phyloP scores from a whole-genome alignment of 2,329 filamentous ascomycete genomes.

The Acrodontium crateriforme region DNA sequence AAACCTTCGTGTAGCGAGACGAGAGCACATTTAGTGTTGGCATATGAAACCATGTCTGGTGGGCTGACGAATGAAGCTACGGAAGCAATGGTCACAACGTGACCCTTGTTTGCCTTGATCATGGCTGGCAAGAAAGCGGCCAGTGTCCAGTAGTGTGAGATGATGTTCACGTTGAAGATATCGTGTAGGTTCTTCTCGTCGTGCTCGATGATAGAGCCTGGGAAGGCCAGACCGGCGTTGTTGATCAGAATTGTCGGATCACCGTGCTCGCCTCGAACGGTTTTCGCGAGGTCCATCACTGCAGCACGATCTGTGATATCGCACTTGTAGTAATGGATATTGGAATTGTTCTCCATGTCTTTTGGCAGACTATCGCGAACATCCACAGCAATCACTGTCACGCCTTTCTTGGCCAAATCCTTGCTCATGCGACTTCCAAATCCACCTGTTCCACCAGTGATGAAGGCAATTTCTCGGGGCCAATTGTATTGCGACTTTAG shows the following conservation, averaged over 20 bases:
- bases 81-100: constrained; percentile 42
- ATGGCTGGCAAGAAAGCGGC: constrained; percentile 40
- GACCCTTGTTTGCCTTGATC: constrained; percentile 38
- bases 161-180: constrained; percentile 39
- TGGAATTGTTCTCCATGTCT: constrained; percentile 15
- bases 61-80: constrained; percentile 34
- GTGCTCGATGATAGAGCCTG: constrained; percentile 32
- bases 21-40: constrained; percentile 37
- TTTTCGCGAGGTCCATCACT: constrained; percentile 27
- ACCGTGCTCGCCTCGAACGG: constrained; percentile 26
- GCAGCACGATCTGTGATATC: constrained; percentile 35
- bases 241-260: constrained; percentile 36
- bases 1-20: constrained; percentile 40
- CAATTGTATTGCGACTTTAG: constrained; percentile 22
- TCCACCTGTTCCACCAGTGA: constrained; percentile 23
- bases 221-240: constrained; percentile 36
- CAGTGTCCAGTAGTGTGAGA: constrained; percentile 37
- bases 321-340: constrained; percentile 26
- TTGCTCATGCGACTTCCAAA: constrained; percentile 23
- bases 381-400: constrained; percentile 27
- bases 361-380: constrained; percentile 18
- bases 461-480: constrained; percentile 22
- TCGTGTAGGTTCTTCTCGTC: constrained; percentile 29
- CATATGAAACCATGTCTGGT: constrained; percentile 33
- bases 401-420: constrained; percentile 19